These are phyloP conservation scores for Hyphopichia wangnamkhiaoensis DNA, from an alignment of 1,139 yeast genomes.

Conservation along the genomic window DNA sequence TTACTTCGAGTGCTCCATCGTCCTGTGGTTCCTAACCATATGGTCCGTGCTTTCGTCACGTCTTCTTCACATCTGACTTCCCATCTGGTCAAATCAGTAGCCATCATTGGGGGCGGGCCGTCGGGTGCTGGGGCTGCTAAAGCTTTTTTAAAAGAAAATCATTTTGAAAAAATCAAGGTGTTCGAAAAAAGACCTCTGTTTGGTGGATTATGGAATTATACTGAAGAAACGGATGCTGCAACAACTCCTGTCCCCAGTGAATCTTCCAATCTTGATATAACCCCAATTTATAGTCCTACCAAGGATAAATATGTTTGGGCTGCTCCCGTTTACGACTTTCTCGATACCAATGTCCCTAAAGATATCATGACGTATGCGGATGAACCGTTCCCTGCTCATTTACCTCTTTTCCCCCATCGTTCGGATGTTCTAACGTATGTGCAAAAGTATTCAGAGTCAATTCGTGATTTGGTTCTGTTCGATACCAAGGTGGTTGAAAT, in stretches of 20 bases:
- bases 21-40: no score
- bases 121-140: slow-evolving; percentile 13
- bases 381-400: slow-evolving; percentile 34
- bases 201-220: slow-evolving; percentile 60
- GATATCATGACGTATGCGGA: slow-evolving; percentile 55
- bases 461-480: slow-evolving; percentile 33
- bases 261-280: slow-evolving; percentile 14
- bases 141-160: slow-evolving; percentile 9
- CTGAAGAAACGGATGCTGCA: slow-evolving; percentile 17
- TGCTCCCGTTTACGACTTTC: slow-evolving; percentile 43
- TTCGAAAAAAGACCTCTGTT: slow-evolving; percentile 50
- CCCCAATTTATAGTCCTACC: slow-evolving; percentile 15
- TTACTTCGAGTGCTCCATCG: no score
- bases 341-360: slow-evolving; percentile 62
- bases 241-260: slow-evolving; percentile 17
- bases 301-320: slow-evolving; percentile 28
- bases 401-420: slow-evolving; percentile 49
- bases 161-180: slow-evolving; percentile 13
- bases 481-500: slow-evolving; percentile 32
- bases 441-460: slow-evolving; percentile 37
- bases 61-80: no score
- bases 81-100: slow-evolving; percentile 27
- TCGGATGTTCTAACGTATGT: slow-evolving; percentile 49
- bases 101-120: slow-evolving; percentile 41
- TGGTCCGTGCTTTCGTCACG: no score